These are phyloP conservation scores for Hygrocybe punicea DNA, from an alignment of 768 basidiomycete genomes.

Conservation along the genomic window DNA sequence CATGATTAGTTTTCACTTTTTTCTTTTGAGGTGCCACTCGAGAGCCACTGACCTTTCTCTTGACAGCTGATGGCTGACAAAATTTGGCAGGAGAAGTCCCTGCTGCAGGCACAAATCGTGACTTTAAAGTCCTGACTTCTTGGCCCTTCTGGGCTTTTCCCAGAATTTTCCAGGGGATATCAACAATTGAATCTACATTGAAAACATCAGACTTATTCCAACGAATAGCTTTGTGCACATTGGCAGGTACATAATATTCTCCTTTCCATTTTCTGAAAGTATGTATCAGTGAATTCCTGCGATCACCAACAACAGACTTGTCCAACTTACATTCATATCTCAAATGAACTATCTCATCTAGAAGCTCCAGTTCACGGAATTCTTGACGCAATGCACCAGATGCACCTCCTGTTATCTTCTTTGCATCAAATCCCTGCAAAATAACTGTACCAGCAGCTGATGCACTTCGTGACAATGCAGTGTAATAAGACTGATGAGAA, in stretches of 20 bases:
- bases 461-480: conserved; percentile 16
- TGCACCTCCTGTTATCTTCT: conserved; percentile 15
- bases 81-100: too few relatives aligned
- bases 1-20: too few relatives aligned
- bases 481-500: conserved; percentile 16
- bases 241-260: conserved; percentile 3
- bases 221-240: conserved; percentile 3
- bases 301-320: background rate
- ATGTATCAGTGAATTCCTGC: background rate
- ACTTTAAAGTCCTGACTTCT: too few relatives aligned
- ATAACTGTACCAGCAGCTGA: conserved; percentile 25
- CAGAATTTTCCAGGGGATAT: too few relatives aligned
- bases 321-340: conserved; percentile 8
- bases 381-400: conserved; percentile 18
- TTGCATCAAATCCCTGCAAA: conserved; percentile 21
- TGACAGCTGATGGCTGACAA: too few relatives aligned
- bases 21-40: too few relatives aligned
- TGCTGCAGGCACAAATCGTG: too few relatives aligned
- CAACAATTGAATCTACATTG: too few relatives aligned
- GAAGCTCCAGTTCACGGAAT: conserved; percentile 19
- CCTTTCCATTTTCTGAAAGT: background rate
- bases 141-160: too few relatives aligned
- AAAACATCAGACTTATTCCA: background rate
- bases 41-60: too few relatives aligned
- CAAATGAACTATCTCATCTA: conserved; percentile 21